Percentiles rank a stretch among this genome's conserved stretches.
Evolutionary conservation across 2,329 filamentous ascomycete genomes (phyloP).

Genomic region (Ascomycota sp.): DNA sequence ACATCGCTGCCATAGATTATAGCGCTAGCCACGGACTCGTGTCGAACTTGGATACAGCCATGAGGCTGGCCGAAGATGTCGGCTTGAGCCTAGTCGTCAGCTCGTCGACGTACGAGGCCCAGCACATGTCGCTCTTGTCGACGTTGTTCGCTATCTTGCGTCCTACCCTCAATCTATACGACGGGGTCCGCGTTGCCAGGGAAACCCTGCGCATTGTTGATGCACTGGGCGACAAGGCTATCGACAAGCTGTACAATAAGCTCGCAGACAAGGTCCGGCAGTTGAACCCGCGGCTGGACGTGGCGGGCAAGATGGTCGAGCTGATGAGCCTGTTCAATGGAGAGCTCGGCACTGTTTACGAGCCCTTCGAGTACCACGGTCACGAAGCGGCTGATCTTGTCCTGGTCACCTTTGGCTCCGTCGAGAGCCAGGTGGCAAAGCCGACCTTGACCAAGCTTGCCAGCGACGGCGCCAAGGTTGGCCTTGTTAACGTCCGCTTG

Average conservation of each 20-base stretch:
- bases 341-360: conserved; percentile 84
- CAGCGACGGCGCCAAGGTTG: conserved; percentile 55
- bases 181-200: conserved; percentile 63
- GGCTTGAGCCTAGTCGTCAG: conserved; percentile 74
- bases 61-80: conserved; percentile 72
- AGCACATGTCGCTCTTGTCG: conserved; percentile 86
- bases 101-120: conserved; percentile 70
- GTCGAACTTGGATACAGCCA: conserved; percentile 65
- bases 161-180: conserved; percentile 75
- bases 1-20: conserved; percentile 84
- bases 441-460: conserved; percentile 60
- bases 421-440: conserved; percentile 68
- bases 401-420: conserved; percentile 78
- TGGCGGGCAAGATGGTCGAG: conserved; percentile 50
- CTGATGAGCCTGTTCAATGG: conserved; percentile 61
- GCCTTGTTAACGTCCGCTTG: conserved; percentile 76
- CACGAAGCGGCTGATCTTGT: conserved; percentile 63
- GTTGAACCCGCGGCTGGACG: conserved; percentile 49
- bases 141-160: conserved; percentile 60
- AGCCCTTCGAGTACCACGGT: conserved; percentile 83
- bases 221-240: conserved; percentile 49
- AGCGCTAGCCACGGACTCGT: conserved; percentile 48
- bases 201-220: conserved; percentile 72
- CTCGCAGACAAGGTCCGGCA: conserved; percentile 40
- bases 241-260: conserved; percentile 48